These are phyloP conservation scores for Ceratocystiopsis sp. DNA, from an alignment of 2,329 filamentous ascomycete genomes.

Conservation along the genomic window DNA sequence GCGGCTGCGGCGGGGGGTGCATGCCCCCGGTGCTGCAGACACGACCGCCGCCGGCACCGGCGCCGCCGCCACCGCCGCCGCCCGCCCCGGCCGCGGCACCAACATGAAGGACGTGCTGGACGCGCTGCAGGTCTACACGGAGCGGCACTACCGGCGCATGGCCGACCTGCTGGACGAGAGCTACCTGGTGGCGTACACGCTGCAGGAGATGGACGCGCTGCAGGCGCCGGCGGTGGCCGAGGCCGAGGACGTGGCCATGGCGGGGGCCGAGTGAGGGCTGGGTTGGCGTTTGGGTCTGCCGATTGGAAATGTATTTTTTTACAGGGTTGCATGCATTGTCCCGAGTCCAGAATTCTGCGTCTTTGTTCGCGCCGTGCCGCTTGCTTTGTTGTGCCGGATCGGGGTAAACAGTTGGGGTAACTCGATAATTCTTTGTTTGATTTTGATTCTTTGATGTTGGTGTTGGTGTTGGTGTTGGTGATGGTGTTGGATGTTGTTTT, in stretches of 20 bases:
- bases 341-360: too few species aligned
- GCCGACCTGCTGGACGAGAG: conserved; percentile 90
- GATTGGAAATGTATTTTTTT: too few species aligned
- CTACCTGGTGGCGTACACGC: conserved; percentile 82
- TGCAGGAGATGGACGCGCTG: conserved; percentile 78
- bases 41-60: conserved; percentile 16
- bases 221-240: conserved; percentile 16
- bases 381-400: too few species aligned
- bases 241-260: conserved; percentile 12
- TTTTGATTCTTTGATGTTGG: too few species aligned
- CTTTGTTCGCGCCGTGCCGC: too few species aligned
- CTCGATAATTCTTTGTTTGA: too few species aligned
- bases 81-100: neutral
- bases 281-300: too few species aligned
- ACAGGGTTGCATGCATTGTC: too few species aligned
- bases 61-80: conserved; percentile 27
- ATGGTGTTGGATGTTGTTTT: too few species aligned
- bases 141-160: conserved; percentile 77
- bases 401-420: too few species aligned
- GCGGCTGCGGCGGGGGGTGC: conserved; percentile 19
- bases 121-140: conserved; percentile 77
- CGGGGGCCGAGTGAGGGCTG: conserved; percentile 1
- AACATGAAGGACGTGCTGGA: conserved; percentile 72
- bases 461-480: too few species aligned
- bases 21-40: conserved; percentile 16